Base-by-base conservation (phyloP, 1,284 basidiomycete genomes). In the Tilletiaria anomala region DNA sequence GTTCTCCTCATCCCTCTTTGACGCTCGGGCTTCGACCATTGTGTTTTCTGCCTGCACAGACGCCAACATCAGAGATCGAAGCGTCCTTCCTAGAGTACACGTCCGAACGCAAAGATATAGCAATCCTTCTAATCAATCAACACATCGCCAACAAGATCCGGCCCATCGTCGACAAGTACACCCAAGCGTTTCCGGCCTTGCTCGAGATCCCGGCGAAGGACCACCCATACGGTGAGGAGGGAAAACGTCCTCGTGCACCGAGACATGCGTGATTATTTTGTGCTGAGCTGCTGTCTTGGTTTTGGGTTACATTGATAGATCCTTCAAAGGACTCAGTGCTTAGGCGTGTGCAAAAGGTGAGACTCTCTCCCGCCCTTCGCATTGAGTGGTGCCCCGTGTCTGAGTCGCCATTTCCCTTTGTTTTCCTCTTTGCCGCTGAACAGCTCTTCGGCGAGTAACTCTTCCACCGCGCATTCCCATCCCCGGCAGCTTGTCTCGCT, bases 191-290 rank as follows among this genome's bases (percentile, higher is more conserved):
- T 72, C 93, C 93, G 17, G 87, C 93, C 0, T 70, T 99, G 24
- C 77, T 99, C 17, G 93, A 99, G 71, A 97, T 97, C 52, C 93
- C 93, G 15, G 85, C 83, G 40, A 91, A 91, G 68, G 87, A 71
- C 24, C 69, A 70, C 42, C 70, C 70, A 0, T 71, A 71, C 45
- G 70, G 68, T 70, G 41, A 14, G 48, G 40, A 3, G 5, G 5
- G 11, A 2, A n/a, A 12, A 20, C 15, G 5, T 33, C 12, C 35
- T 11, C 15, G 15, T 17, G 2, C 11, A 8, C 4, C 5, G 16
- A 20, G 10, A 1, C 2, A 10, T 16, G 32, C 18, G n/a, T 10
- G 16, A 34, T 20, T 14, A 14, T 16, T 8, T 10, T 35, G 18
- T 4, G 18, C 34, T 35, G 10, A 8, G 14, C 16, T 6, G 18